Conservation (phyloP, 1,139 yeast species). For the Debaryomycetaceae sp. region DNA sequence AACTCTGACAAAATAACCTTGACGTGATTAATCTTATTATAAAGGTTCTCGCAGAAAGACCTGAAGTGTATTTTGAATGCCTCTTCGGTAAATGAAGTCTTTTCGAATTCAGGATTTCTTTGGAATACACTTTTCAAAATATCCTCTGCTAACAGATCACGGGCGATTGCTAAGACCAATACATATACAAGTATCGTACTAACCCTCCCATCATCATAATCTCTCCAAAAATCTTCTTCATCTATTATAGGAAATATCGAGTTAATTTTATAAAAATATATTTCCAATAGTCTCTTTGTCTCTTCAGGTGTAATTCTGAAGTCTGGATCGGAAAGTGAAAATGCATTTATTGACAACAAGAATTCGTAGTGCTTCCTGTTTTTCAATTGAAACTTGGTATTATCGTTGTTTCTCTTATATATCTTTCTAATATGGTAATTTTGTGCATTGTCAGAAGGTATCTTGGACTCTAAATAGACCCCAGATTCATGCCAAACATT, state of each 20-base stretch:
- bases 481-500: conserved; percentile 29
- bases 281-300: conserved; percentile 18
- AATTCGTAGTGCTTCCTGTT: conserved; percentile 16
- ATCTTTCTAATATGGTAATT: conserved; percentile 1
- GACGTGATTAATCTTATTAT: conserved; percentile 22
- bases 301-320: conserved; percentile 21
- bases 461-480: conserved; percentile 17
- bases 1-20: conserved; percentile 24
- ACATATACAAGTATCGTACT: conserved; percentile 25
- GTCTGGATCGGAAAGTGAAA: conserved; percentile 26
- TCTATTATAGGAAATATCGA: conserved; percentile 30
- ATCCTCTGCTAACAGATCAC: conserved; percentile 28
- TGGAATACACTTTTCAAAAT: conserved; percentile 19
- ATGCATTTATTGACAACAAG: conserved; percentile 28
- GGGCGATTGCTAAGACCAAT: conserved; percentile 22
- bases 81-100: conserved; percentile 5
- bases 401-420: neutral
- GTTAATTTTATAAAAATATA: conserved; percentile 33
- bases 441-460: conserved; percentile 5
- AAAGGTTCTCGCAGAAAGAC: neutral
- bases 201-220: conserved; percentile 17
- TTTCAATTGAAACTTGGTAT: conserved; percentile 11
- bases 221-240: conserved; percentile 27
- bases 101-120: conserved; percentile 4
- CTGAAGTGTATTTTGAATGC: conserved; percentile 1